Evolutionary conservation across 768 basidiomycete species (phyloP).

Genomic region (Xerocomellus amylosporus): DNA sequence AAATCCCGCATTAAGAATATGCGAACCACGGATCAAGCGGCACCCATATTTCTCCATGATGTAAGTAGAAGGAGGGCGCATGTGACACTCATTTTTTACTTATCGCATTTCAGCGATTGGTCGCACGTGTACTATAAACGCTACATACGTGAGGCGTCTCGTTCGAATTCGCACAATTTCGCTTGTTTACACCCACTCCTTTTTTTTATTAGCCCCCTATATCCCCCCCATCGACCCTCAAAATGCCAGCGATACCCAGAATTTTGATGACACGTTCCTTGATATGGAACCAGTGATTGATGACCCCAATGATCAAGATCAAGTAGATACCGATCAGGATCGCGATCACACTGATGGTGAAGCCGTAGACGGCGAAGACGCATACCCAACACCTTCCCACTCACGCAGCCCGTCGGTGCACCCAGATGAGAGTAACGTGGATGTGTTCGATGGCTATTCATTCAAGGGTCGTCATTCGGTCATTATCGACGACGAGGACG

Average conservation of each 20-base stretch:
- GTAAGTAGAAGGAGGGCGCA: slow-evolving; percentile 40
- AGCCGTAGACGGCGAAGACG: slow-evolving; percentile 71
- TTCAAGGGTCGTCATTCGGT: slow-evolving; percentile 87
- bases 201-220: slow-evolving; percentile 66
- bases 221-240: slow-evolving; percentile 88
- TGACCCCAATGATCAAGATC: slow-evolving; percentile 60
- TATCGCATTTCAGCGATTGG: slow-evolving; percentile 66
- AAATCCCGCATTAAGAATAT: slow-evolving; percentile 86
- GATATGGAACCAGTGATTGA: slow-evolving; percentile 93
- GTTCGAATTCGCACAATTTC: slow-evolving; percentile 4
- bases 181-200: slow-evolving; percentile 15
- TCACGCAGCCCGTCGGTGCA: slow-evolving; percentile 74
- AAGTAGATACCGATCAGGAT: slow-evolving; percentile 68
- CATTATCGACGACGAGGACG: slow-evolving; percentile 68
- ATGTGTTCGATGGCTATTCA: slow-evolving; percentile 92
- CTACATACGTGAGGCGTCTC: slow-evolving; percentile 71
- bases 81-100: slow-evolving; percentile 7
- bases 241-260: slow-evolving; percentile 93
- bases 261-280: slow-evolving; percentile 96
- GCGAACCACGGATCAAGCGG: slow-evolving; percentile 89
- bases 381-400: slow-evolving; percentile 75
- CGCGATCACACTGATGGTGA: slow-evolving; percentile 67
- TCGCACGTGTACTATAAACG: slow-evolving; percentile 92
- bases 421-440: slow-evolving; percentile 46
- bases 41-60: slow-evolving; percentile 97